Evolutionary conservation across 345 rosid genomes (phyloP), one percentile per base, ranked within the genome.

Genomic region (Hypericum perforatum): DNA sequence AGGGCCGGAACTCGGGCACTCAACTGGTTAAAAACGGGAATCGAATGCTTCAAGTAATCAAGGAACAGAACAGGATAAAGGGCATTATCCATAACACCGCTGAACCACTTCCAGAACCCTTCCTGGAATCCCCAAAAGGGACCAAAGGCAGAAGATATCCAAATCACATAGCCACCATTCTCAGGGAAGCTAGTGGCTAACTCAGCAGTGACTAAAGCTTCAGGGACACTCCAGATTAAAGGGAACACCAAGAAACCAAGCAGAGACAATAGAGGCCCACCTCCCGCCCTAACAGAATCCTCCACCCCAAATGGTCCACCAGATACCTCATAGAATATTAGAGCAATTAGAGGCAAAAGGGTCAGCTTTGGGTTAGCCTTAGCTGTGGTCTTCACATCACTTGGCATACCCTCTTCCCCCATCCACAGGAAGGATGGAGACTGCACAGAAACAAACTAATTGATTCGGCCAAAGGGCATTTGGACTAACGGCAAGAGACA

Each of bases 271-370:
- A 90, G 74, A 55, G 97, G 94, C 41, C 96, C 97, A 55, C 97
- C 97, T 10, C 94, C 94, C 16, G 89, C 79, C 61, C 67, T 81
- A 10, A 90, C 96, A 6, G 92, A 80, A 57, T 86, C 97, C 67
- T 90, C 97, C 5, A 90, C 74, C 52, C 97, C 97, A 63, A 90
- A 90, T 47, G 97, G 97, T 43, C 97, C 97, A 46, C 97, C 97
- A 49, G 91, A 86, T 9, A 90, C 95, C 56, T 84, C 97, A 67
- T 86, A 90, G 82, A 90, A 90, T 10, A 90, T 90, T 45, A 91
- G 73, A 60, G 95, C 92, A 36, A 91, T 76, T 0, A 91, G 79
- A 37, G 98, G 98, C 63, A 81, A 67, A 2, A 84, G 48, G 10
- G 92, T 86, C 36, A 90, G 68, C 66, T 86, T 86, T 56, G 85